A percentile compares a stretch with the other conserved stretches of the same genome.
phyloP scores from a whole-genome alignment of 768 basidiomycete genomes.

The Podaxis pistillaris region DNA sequence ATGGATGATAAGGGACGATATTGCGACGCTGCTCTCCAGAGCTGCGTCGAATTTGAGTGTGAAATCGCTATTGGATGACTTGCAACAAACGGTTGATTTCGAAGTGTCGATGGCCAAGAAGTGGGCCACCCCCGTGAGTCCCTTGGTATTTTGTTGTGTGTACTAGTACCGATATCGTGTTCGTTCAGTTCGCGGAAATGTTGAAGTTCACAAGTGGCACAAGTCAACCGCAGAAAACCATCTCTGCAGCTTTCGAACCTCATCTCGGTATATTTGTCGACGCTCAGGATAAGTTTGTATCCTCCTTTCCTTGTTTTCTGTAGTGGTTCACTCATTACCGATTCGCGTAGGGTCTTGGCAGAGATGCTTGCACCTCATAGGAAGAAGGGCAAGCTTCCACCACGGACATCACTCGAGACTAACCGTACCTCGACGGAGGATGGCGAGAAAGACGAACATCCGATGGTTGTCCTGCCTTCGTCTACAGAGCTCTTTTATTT shows the following conservation, averaged over 20 bases:
- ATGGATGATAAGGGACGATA: slow-evolving; percentile 63
- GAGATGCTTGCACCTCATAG: slow-evolving; percentile 91
- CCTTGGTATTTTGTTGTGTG: slow-evolving; percentile 1
- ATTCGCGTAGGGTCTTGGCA: slow-evolving; percentile 61
- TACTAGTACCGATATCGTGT: neutral
- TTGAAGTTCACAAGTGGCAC: slow-evolving; percentile 50
- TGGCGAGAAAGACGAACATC: slow-evolving; percentile 41
- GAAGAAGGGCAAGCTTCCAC: slow-evolving; percentile 41
- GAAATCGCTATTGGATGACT: slow-evolving; percentile 76
- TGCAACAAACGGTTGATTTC: slow-evolving; percentile 88
- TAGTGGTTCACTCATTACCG: neutral
- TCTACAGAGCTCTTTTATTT: slow-evolving; percentile 98
- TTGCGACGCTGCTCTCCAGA: slow-evolving; percentile 79
- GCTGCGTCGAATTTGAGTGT: slow-evolving; percentile 72
- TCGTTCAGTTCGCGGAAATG: slow-evolving; percentile 60
- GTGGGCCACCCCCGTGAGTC: slow-evolving; percentile 69
- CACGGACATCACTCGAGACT: slow-evolving; percentile 68
- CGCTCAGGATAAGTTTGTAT: slow-evolving; percentile 85
- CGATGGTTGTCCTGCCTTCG: slow-evolving; percentile 78
- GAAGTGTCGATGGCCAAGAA: slow-evolving; percentile 79
- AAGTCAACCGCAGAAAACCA: slow-evolving; percentile 58
- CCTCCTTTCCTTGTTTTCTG: slow-evolving; percentile 1
- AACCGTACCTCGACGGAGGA: slow-evolving; percentile 37
- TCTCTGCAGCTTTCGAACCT: slow-evolving; percentile 89
- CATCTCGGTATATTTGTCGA: slow-evolving; percentile 94